These are phyloP conservation scores for Acer campestre DNA, from an alignment of 345 rosid species.

Conservation along the genomic window DNA sequence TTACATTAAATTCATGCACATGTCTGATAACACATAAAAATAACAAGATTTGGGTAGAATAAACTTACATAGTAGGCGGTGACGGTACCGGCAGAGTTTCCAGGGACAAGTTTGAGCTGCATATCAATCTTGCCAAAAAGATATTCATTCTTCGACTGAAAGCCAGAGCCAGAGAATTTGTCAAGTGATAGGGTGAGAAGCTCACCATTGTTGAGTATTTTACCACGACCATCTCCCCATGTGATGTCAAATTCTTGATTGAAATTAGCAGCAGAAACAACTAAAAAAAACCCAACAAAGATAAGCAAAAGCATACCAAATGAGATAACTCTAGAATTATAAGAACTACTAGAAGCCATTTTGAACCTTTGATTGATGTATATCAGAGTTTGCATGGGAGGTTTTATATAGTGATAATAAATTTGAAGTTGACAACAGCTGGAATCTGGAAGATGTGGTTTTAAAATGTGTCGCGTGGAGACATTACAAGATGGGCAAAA, in stretches of 20 bases:
- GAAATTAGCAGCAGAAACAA: conserved; percentile 33
- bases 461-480: no score
- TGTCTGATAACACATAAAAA: no score
- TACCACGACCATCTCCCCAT: conserved; percentile 56
- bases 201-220: conserved; percentile 39
- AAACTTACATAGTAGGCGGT: conserved; percentile 40
- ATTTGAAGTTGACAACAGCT: background rate
- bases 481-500: no score
- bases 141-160: conserved; percentile 48
- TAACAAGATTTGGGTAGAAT: no score
- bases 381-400: background rate
- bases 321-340: background rate
- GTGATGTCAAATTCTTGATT: conserved; percentile 42
- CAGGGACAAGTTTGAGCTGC: conserved; percentile 51
- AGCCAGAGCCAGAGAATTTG: conserved; percentile 48
- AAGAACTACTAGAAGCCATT: background rate
- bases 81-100: conserved; percentile 55
- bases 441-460: no score
- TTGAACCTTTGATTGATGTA: background rate
- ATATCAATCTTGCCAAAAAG: conserved; percentile 46
- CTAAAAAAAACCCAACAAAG: conserved; percentile 1
- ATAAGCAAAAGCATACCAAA: background rate
- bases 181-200: conserved; percentile 51
- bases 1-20: background rate
- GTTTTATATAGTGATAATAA: no score